Conservation (phyloP, 257 asterid species). For the Solanum etuberosum region DNA sequence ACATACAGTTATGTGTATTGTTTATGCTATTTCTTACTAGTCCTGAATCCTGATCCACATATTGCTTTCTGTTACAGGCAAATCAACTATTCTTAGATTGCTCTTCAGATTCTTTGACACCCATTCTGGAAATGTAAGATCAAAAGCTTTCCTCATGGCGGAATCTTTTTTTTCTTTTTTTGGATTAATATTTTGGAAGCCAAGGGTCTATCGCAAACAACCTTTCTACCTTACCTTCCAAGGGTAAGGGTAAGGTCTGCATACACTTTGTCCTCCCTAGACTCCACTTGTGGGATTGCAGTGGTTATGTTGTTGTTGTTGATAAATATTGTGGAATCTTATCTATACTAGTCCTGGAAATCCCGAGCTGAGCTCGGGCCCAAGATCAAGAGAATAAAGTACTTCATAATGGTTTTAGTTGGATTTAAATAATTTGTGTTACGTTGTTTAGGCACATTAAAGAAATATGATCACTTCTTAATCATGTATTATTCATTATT, state of each 20-base stretch:
- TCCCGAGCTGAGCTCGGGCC: not conserved
- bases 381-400: not conserved
- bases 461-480: not conserved
- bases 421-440: not conserved
- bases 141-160: not conserved
- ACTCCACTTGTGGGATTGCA: not conserved
- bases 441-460: not conserved
- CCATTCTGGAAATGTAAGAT: constrained; percentile 74
- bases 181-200: not conserved
- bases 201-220: not conserved
- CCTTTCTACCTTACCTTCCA: not conserved
- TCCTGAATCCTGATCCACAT: not conserved
- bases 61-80: constrained; percentile 46
- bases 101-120: constrained; percentile 86
- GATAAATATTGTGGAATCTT: not conserved
- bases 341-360: not conserved
- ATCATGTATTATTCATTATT: not conserved
- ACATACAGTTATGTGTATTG: not conserved
- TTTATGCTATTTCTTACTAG: not conserved
- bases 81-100: constrained; percentile 91
- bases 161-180: not conserved
- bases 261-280: not conserved
- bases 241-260: not conserved
- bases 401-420: not conserved
- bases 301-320: not conserved